Base-by-base conservation (phyloP, 2,329 filamentous ascomycete genomes). In the Davidsoniella eucalypti region DNA sequence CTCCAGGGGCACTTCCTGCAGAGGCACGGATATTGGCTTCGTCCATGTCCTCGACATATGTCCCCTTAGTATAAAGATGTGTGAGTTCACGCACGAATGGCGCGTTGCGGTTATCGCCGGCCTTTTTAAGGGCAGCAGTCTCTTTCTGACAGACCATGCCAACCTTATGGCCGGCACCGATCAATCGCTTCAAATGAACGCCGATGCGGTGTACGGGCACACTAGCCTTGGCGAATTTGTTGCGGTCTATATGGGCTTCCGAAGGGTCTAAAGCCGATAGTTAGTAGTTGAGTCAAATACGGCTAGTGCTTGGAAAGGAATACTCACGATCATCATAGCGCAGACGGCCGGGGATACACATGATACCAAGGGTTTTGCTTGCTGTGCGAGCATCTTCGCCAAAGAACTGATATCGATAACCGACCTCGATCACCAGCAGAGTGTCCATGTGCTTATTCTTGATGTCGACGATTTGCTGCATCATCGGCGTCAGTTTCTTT, bases 381-480 rank as follows among this genome's bases (percentile, higher is more conserved):
- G 90, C 92, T 49, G 79, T 76, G 49, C 87, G 77, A 7, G 92
- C 92, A 67, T 98, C 92, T 59, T 96, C 90, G 9, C 92, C 92
- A 61, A 94, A 94, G 68, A 98, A 94, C 33, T 84, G 81, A 66
- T 94, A 98, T 63, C 98, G 98, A 68, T 98, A 98, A 47, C 92
- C 92, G 7, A 96, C 92, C 63, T 98, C 90, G 48, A 96, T 80
- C 10, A 96, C 84, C 49, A 98, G 71, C 17, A 98, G 59, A 0
- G 90, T 92, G 61, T 96, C 92, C 68, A 87, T 74, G 61, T 96
- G 81, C 57, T 90, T 85, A 54, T 80, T 75, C 67, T 98, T 98
- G 64, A 98, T 94, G 16, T 94, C 88, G 5, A 98, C 72, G 52
- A 94, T 84, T 59, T 96, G 92, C 39, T 84, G 76, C 63, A 96